Evolutionary conservation across 2,329 filamentous ascomycete genomes (phyloP).

Genomic region (Penicillium glabrum): DNA sequence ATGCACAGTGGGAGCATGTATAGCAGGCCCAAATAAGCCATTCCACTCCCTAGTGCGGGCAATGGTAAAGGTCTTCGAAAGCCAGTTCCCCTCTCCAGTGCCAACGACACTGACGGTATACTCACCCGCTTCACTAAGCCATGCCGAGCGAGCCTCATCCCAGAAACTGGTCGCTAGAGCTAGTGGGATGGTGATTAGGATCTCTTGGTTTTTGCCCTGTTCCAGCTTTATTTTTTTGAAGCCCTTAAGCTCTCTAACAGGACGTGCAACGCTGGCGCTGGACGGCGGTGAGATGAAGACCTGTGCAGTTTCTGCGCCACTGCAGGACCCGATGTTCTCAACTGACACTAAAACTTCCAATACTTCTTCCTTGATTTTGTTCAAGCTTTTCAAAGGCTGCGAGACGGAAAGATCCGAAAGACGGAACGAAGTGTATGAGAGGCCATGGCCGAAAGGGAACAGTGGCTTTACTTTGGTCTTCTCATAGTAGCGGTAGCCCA

Average conservation of each 20-base stretch:
- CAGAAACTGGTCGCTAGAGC: constrained; percentile 4
- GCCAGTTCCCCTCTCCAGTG: too few species aligned
- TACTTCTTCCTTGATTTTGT: not conserved
- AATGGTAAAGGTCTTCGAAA: too few species aligned
- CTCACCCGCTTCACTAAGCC: constrained; percentile 4
- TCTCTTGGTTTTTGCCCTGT: not conserved
- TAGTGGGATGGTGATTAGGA: not conserved
- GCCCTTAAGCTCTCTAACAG: constrained; percentile 6
- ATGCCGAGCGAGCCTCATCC: constrained; percentile 2
- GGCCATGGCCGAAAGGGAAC: constrained; percentile 11
- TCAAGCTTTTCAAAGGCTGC: not conserved
- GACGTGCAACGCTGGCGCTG: not conserved
- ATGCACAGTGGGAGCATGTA: too few species aligned
- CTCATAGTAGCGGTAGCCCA: constrained; percentile 42
- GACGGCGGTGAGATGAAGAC: not conserved
- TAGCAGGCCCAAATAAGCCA: too few species aligned
- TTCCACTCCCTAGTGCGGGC: too few species aligned
- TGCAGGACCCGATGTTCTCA: not conserved
- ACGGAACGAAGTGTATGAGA: constrained; percentile 6
- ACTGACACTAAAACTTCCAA: not conserved
- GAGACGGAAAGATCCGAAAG: not conserved
- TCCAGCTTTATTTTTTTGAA: constrained; percentile 3
- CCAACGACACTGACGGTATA: constrained; percentile 4
- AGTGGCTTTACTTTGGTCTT: constrained; percentile 1
- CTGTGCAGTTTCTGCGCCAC: constrained; percentile 1